These are phyloP conservation scores for Candida neerlandica DNA, from an alignment of 1,139 yeast species.

Conservation along the genomic window DNA sequence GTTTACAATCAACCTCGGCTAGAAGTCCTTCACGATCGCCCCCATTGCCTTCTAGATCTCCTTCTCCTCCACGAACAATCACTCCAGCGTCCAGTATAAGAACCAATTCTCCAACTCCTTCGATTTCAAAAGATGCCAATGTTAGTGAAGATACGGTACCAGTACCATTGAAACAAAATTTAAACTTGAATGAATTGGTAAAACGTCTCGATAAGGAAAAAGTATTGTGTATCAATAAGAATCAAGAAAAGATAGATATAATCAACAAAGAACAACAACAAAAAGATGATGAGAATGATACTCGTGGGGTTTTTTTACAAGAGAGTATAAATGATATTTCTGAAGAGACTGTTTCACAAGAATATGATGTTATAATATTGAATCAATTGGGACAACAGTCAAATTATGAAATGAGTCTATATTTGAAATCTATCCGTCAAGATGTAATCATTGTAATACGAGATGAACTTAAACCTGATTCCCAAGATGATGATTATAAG, in stretches of 20 bases:
- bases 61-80: not conserved
- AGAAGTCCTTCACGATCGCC: not conserved
- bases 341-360: conserved; percentile 5
- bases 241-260: not conserved
- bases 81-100: not conserved
- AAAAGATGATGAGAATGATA: too few relatives aligned
- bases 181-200: conserved; percentile 1
- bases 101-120: not conserved
- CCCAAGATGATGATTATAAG: not conserved
- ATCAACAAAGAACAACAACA: not conserved
- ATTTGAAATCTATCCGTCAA: conserved; percentile 6
- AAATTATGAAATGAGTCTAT: conserved; percentile 6
- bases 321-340: conserved; percentile 5
- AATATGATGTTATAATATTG: conserved; percentile 10
- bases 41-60: not conserved
- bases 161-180: not conserved
- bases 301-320: not conserved
- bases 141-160: not conserved
- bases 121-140: not conserved
- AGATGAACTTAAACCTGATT: not conserved
- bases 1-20: not conserved
- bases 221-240: conserved; percentile 9
- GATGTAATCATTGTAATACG: conserved; percentile 5
- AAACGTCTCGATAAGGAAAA: conserved; percentile 1
- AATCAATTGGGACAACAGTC: conserved; percentile 9